Evolutionary conservation across 352 stramenopile species (phyloP), one percentile per base, ranked within the genome.

Genomic region (Phytophthora uliginosa): DNA sequence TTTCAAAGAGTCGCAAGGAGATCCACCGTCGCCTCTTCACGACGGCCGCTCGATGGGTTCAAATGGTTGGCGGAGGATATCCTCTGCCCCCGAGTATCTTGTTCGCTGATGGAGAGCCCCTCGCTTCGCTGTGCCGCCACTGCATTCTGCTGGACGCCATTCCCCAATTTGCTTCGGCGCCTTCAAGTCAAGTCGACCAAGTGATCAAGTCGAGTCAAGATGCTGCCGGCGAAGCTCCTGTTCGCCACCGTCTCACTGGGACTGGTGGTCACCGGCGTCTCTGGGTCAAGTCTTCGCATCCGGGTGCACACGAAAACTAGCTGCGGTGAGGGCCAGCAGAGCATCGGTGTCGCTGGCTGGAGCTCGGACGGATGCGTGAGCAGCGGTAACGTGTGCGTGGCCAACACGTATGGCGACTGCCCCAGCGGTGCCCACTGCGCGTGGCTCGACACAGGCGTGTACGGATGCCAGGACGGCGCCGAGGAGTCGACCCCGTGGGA

Each of bases 401-500:
- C 73, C 13, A 61, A 77, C 59, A 66, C 64, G 12, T 55, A 80
- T 38, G 69, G 69, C 18, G 10, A 12, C 6, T 80, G 73, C 7
- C 73, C 73, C 6, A 52, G n/a, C 10, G 69, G 69, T 3, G 63
- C 73, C 10, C 60, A 77, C 56, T 80, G 73, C 13, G 69, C 52
- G 20, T 69, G 45, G 45, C 63, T 80, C 24, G 57, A 77, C 22
- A 80, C 68, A 3, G 69, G 69, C 31, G 73, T 80, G 42, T 74
- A 77, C 60, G 73, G 73, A 17, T 80, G 74, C 40, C 65, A 33
- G 52, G 63, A 71, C 20, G 63, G 64, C n/a, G 58, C 52, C n/a
- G 60, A 68, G 55, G 63, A 80, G 36, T 69, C 52, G 53, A 74
- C 73, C 2, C 56, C 56, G 18, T 72, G 63, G 63, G 58, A 64